These are phyloP conservation scores for Akebia trifoliata DNA, from an alignment of 164 flowering plant genomes.

Conservation along the genomic window DNA sequence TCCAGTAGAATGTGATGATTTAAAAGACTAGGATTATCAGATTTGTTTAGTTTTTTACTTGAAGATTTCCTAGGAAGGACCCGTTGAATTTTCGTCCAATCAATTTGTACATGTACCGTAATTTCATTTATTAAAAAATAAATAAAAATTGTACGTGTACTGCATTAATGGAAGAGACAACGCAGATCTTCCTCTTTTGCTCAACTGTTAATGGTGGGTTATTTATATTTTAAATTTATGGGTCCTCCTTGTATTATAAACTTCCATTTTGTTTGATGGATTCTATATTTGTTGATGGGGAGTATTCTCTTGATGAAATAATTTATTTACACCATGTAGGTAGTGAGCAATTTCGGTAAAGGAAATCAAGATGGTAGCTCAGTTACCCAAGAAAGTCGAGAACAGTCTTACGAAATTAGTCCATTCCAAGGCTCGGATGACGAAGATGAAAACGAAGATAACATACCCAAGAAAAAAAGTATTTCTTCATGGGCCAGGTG, in stretches of 20 bases:
- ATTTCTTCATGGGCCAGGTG: constrained; percentile 91
- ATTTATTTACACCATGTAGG: constrained; percentile 24
- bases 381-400: constrained; percentile 18
- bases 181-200: background rate
- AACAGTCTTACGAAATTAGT: constrained; percentile 75
- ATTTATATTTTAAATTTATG: no score
- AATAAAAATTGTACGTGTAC: no score
- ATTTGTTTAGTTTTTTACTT: no score
- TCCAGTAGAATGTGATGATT: background rate
- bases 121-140: no score
- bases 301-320: background rate
- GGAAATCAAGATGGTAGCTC: constrained; percentile 15
- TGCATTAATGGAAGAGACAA: no score
- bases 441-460: constrained; percentile 76
- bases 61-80: no score
- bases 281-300: no score
- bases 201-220: background rate
- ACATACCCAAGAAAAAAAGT: constrained; percentile 39
- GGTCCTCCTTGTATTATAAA: no score
- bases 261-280: no score
- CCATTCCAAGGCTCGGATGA: constrained; percentile 85
- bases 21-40: no score
- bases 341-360: constrained; percentile 12
- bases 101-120: no score
- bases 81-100: no score